Base-by-base conservation (phyloP, 2,329 filamentous ascomycete species). In the Didymella exigua region DNA sequence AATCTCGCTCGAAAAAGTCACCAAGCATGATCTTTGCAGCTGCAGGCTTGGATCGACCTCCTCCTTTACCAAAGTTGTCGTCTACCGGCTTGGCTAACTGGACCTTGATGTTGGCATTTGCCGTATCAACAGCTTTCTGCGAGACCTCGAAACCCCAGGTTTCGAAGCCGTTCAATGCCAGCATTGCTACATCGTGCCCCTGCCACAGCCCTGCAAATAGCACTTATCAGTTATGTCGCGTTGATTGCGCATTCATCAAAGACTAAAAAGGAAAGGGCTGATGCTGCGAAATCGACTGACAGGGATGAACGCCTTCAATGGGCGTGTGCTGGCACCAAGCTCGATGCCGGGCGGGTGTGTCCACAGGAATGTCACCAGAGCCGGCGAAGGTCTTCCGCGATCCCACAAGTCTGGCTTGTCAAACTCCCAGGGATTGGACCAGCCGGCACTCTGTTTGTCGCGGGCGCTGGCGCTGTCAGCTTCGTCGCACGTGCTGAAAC, bases 141-240 rank as follows among this genome's bases (percentile, higher is more conserved):
- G 86, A 86, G 54, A 82, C 81, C 68, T 95, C 90, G 0, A 95
- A 76, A 0, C 91, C 91, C 67, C 84, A 86, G 2, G 86, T 85
- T 72, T 93, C 86, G 72, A 89, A 92, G 2, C 91, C 90, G 66
- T 87, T 84, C 11, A 84, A 83, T 42, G 86, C 84, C 34, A 96
- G 79, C 27, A 95, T 80, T 13, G 91, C 78, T 2, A 90, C 90
- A 76, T 96, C 91, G 68, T 93, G 87, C 7, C 91, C 40, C 83
- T 81, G 0, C 90, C 91, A 72, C 90, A 95, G 13, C 89, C 90
- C 2, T 64, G 27, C 16, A 21, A 18, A 23, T 10, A 14, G 37
- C 14, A 24, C 6, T 24, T 24, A 21, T 50, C 46, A 53, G 29
- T 41, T 13, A 36, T 42, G 29, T 36, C 14, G 13, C 19, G 37